Conservation (phyloP, 1,284 basidiomycete species). For the Cryptococcus wingfieldii region DNA sequence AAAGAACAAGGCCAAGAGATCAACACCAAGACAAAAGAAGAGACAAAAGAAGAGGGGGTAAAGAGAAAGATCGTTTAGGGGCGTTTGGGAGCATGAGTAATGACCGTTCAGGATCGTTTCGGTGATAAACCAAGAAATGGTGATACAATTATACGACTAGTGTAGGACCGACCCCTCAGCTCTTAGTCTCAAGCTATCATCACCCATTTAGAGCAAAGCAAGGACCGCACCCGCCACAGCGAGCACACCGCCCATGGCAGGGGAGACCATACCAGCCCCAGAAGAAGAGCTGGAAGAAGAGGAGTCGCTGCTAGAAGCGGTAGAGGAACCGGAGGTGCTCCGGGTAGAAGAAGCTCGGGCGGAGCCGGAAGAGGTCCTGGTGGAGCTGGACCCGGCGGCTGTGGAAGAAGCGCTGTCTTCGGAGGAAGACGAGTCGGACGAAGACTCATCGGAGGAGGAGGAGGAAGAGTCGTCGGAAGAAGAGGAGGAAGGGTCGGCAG, state of each 20-base stretch:
- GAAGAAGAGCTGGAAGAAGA: conserved; percentile 2
- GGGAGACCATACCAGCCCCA: conserved; percentile 4
- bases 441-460: neutral
- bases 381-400: conserved; percentile 4
- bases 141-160: no score
- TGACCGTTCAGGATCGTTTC: no score
- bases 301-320: conserved; percentile 7
- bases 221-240: conserved; percentile 33
- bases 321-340: conserved; percentile 3
- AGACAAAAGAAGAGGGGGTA: no score
- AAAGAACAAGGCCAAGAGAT: no score
- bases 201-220: conserved; percentile 11
- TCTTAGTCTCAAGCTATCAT: neutral
- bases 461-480: neutral
- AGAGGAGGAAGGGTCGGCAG: conserved; percentile 4
- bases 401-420: conserved; percentile 10
- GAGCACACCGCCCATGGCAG: conserved; percentile 23
- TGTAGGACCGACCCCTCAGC: no score
- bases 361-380: conserved; percentile 9
- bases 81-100: no score
- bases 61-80: no score
- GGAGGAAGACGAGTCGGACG: no score
- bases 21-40: no score
- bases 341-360: conserved; percentile 10
- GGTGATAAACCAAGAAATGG: no score